Evolutionary conservation across 495 filamentous ascomycete species (phyloP), one percentile per base, ranked within the genome.

Genomic region (Penicillium ochrochloron): DNA sequence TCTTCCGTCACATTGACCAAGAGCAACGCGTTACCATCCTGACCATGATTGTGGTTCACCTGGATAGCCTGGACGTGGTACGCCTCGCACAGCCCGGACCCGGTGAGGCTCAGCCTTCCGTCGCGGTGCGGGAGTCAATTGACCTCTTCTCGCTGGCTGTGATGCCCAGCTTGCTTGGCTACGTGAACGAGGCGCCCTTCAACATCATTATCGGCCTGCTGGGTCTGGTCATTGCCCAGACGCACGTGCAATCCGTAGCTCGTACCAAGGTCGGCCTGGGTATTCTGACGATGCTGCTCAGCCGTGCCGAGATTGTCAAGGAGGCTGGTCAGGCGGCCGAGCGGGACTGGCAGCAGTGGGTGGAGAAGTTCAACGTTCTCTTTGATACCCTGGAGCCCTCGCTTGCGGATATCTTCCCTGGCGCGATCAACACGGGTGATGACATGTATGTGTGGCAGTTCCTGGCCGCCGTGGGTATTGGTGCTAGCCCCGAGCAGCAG

Each of bases 361-460:
- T 87, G 60, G 85, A 80, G 57, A 87, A 90, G 56, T 97, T 96
- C 77, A 92, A 92, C 60, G 83, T 84, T 5, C 85, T 99, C 53
- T 99, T 99, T 74, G 92, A 96, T 70, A 83, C 86, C 7, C 79
- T 97, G 21, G 94, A 98, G 74, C 91, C 91, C 15, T 85, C 86
- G 12, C 85, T 98, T 41, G 89, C 87, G 19, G 83, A 90, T 59
- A 88, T 97, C 59, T 98, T 99, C 86, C 92, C 93, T 1, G 88
- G 89, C 19, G 87, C 89, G 6, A 91, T 94, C 65, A 91, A 88
- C 65, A 83, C 91, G 19, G 89, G 89, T 53, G 90, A 95, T 61
- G 95, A 99, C 71, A 88, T 95, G 68, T 96, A 97, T 70, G 93
- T 97, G 17, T 99, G 95, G 95, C 93, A 97, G 75, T 97, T 98